Conservation (phyloP, 176 grass and related monocot species). For the Tillandsia leiboldiana region DNA sequence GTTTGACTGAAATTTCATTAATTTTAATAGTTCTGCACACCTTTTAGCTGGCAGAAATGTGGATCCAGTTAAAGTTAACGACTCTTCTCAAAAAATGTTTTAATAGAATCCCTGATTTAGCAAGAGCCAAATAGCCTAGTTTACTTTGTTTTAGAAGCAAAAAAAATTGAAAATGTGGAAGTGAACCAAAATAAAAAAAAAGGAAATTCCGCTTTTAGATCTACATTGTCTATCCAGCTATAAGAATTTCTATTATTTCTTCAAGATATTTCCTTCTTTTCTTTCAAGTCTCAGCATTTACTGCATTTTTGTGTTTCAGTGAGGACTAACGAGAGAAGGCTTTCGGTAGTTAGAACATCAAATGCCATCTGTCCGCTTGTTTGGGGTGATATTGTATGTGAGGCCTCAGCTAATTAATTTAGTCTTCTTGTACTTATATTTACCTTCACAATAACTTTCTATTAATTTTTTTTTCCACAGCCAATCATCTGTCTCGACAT, state of each 20-base stretch:
- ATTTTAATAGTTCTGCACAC: no score
- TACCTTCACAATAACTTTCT: constrained; percentile 19
- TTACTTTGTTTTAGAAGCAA: no score
- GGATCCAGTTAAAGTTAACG: no score
- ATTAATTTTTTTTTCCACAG: constrained; percentile 41
- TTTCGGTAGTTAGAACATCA: constrained; percentile 53
- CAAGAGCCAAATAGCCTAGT: no score
- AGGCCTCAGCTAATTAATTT: constrained; percentile 4
- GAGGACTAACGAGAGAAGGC: constrained; percentile 51
- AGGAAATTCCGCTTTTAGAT: neutral
- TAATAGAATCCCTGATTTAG: no score
- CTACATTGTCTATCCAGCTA: neutral
- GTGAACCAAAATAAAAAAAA: neutral
- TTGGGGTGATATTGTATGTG: constrained; percentile 83
- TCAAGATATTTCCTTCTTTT: neutral
- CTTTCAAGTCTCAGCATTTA: neutral
- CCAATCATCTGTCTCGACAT: constrained; percentile 81
- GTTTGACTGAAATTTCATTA: no score
- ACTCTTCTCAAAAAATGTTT: no score
- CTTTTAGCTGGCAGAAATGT: no score
- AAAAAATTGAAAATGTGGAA: no score
- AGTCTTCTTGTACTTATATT: neutral
- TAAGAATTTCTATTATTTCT: neutral
- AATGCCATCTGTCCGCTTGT: constrained; percentile 84
- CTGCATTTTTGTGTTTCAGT: constrained; percentile 31